Conservation (phyloP, 139 green algal genomes). For the Mychonastes homosphaera region DNA sequence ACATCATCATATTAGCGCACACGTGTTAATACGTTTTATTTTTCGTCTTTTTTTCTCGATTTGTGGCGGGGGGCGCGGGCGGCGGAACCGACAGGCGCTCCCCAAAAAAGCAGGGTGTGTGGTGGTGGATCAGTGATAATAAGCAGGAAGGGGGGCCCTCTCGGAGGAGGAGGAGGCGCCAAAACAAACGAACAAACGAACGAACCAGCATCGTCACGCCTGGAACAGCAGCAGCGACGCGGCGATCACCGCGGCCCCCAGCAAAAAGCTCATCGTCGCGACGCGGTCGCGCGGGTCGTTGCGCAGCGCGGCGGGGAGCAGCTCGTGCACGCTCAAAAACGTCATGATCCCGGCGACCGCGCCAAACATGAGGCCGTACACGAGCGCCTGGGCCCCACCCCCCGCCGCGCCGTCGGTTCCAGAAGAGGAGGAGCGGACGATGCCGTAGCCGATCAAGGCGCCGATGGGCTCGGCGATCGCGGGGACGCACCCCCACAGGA, state of each 20-base stretch:
- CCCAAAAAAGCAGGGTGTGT: no score
- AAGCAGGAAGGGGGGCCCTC: no score
- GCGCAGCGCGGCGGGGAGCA: constrained; percentile 67
- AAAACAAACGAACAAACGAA: no score
- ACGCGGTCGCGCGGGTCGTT: constrained; percentile 56
- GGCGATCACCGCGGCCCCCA: constrained; percentile 64
- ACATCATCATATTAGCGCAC: no score
- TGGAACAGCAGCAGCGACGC: constrained; percentile 56
- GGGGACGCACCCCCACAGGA: constrained; percentile 53
- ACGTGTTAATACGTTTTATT: no score
- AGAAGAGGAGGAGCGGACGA: background rate
- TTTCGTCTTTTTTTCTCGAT: no score
- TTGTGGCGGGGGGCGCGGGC: no score
- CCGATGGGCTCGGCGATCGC: constrained; percentile 66
- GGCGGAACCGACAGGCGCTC: no score
- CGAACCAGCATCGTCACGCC: no score
- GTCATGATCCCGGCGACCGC: constrained; percentile 72
- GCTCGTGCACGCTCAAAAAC: constrained; percentile 63
- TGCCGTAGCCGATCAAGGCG: constrained; percentile 36
- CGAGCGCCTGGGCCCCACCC: constrained; percentile 15
- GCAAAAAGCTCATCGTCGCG: constrained; percentile 35
- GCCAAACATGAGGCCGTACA: constrained; percentile 53
- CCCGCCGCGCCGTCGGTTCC: background rate
- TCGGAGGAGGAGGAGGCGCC: no score
- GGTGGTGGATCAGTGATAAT: no score